Conservation (phyloP, 768 basidiomycete genomes). For the Nidularia sp. region DNA sequence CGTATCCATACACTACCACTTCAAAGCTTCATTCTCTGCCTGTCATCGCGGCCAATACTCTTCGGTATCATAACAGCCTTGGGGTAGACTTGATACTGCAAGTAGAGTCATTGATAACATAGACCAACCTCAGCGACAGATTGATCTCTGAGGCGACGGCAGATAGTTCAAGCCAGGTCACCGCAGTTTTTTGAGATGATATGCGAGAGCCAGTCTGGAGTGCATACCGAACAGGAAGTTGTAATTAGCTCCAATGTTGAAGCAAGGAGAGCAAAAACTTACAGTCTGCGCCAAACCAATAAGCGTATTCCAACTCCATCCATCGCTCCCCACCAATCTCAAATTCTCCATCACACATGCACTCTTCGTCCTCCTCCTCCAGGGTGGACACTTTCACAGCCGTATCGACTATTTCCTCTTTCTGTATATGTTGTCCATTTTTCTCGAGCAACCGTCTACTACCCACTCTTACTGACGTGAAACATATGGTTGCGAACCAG, state of each 20-base stretch:
- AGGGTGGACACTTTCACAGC: constrained; percentile 80
- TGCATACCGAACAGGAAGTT: constrained; percentile 16
- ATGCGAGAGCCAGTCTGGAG: constrained; percentile 92
- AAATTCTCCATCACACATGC: constrained; percentile 78
- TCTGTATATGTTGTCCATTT: constrained; percentile 97
- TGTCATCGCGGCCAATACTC: no score
- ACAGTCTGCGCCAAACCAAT: constrained; percentile 92
- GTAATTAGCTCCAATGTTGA: background rate
- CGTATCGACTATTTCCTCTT: constrained; percentile 86
- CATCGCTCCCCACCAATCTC: constrained; percentile 87
- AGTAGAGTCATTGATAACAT: no score
- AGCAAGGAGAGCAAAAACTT: constrained; percentile 12
- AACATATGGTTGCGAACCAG: constrained; percentile 94
- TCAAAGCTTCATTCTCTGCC: no score
- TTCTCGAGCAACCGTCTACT: constrained; percentile 95
- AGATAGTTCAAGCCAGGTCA: constrained; percentile 94
- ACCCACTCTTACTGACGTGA: constrained; percentile 70
- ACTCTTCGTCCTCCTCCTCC: constrained; percentile 41
- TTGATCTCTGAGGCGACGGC: constrained; percentile 29
- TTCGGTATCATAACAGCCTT: no score
- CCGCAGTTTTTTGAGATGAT: constrained; percentile 87
- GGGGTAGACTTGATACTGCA: no score
- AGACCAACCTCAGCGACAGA: no score
- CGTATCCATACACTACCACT: no score
- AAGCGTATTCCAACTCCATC: constrained; percentile 95